These are phyloP conservation scores for Lipomyces spencermartinsiae DNA, from an alignment of 805 yeast genomes.

Conservation along the genomic window DNA sequence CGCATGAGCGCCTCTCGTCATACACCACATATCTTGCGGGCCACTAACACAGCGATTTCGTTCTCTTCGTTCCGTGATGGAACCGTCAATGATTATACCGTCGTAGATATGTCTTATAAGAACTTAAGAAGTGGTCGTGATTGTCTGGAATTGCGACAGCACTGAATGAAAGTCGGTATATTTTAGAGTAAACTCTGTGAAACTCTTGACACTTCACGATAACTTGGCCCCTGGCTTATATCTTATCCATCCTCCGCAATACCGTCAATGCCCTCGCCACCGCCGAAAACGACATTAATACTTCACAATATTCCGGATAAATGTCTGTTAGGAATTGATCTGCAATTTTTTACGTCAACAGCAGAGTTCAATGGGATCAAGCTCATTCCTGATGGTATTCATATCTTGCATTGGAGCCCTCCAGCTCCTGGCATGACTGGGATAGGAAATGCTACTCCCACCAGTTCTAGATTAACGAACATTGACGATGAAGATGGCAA, in stretches of 20 bases:
- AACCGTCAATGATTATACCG: no score
- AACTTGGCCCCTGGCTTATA: no score
- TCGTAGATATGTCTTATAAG: no score
- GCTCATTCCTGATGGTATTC: slow-evolving; percentile 57
- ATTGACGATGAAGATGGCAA: slow-evolving; percentile 13
- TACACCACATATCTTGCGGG: background rate
- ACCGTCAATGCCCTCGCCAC: slow-evolving; percentile 23
- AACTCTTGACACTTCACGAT: background rate
- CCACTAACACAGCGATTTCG: no score
- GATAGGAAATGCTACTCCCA: background rate
- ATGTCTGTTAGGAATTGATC: slow-evolving; percentile 57
- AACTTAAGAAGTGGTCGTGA: no score
- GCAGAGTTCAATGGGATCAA: slow-evolving; percentile 58
- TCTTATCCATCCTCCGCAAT: background rate
- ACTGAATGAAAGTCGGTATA: no score
- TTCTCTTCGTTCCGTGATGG: no score
- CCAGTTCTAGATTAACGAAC: slow-evolving; percentile 4
- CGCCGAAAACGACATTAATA: slow-evolving; percentile 45
- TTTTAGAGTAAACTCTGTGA: no score
- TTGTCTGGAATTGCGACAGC: no score
- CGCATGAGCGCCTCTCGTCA: background rate
- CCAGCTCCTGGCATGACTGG: slow-evolving; percentile 15
- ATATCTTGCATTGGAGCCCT: slow-evolving; percentile 60
- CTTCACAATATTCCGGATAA: slow-evolving; percentile 46
- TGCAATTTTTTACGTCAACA: slow-evolving; percentile 55